Evolutionary conservation across 2,329 filamentous ascomycete species (phyloP), one percentile per base, ranked within the genome.

Genomic region (Aureobasidium sp.): DNA sequence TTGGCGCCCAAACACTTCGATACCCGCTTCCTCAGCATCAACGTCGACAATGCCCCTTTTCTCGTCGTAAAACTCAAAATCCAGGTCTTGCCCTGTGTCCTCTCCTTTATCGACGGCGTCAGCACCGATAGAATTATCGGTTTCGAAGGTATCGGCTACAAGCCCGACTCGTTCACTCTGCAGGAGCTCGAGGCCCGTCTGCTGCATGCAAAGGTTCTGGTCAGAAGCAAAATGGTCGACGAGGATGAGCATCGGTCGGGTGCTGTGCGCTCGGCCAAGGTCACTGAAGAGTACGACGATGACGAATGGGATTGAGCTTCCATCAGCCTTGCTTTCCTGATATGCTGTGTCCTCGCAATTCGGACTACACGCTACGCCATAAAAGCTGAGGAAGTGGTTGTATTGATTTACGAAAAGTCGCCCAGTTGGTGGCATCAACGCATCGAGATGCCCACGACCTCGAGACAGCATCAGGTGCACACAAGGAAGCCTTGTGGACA

Each of bases 11-110:
- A 81, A 63, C 83, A 85, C 68, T 82, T 82, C 64, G 82, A 85
- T 66, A 83, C 83, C 3, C 74, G 82, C 21, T 81, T 85, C 60
- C 70, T 84, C 21, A 79, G 77, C 63, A 83, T 85, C 68, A 81
- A 83, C 64, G 83, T 85, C 37, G 81, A 84, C 61, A 83, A 85
- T 63, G 81, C 81, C 6, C 81, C 83, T 1, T 85, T 84, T 63
- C 71, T 85, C 58, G 81, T 84, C 30, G 79, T 80, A 3, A 83
- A 81, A 67, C 70, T 85, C 34, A 81, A 81, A 41, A 74, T 85
- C 21, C 78, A 84, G 66, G 81, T 85, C 3, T 70, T 85, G 45
- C 83, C 83, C 5, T 85, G 83, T 67, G 80, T 85, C 21, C 76
- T 85, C 55, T 77, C 79, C 3, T 85, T 84, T 67, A 74, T 82